These are phyloP conservation scores for Anacardium occidentale DNA, from an alignment of 345 rosid species.

Conservation along the genomic window DNA sequence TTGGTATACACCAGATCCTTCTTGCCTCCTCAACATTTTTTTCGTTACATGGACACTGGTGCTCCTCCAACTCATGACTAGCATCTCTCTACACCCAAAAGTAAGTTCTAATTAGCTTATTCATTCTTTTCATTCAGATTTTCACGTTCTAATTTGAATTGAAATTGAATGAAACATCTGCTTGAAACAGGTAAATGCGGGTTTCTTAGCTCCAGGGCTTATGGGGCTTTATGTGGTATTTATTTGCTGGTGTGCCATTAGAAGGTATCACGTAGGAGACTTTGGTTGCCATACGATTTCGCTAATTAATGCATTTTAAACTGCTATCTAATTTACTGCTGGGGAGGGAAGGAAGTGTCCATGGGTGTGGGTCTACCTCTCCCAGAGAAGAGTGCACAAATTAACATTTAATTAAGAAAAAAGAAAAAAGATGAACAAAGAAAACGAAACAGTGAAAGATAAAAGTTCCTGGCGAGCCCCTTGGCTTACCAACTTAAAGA, in stretches of 20 bases:
- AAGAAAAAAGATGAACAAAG: neutral
- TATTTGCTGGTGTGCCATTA: constrained; percentile 94
- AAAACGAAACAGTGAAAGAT: neutral
- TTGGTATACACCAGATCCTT: constrained; percentile 82
- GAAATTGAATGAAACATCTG: constrained; percentile 1
- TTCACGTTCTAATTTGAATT: neutral
- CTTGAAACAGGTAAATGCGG: constrained; percentile 62
- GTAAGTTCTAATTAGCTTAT: constrained; percentile 32
- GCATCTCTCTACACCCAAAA: constrained; percentile 81
- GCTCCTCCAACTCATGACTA: constrained; percentile 91
- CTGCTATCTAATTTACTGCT: neutral
- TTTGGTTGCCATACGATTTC: neutral
- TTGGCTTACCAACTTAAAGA: neutral
- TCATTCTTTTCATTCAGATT: constrained; percentile 4
- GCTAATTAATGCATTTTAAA: neutral
- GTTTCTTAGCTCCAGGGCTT: constrained; percentile 85
- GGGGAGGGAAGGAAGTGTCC: neutral
- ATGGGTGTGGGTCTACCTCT: neutral
- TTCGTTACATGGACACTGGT: constrained; percentile 91
- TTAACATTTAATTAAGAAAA: neutral
- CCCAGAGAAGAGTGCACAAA: neutral
- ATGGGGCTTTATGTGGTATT: constrained; percentile 94
- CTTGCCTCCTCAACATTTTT: constrained; percentile 92
- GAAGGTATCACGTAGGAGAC: constrained; percentile 52
- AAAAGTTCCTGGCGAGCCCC: neutral